phyloP scores from a whole-genome alignment of 768 basidiomycete genomes.

The Boletus insuetus region DNA sequence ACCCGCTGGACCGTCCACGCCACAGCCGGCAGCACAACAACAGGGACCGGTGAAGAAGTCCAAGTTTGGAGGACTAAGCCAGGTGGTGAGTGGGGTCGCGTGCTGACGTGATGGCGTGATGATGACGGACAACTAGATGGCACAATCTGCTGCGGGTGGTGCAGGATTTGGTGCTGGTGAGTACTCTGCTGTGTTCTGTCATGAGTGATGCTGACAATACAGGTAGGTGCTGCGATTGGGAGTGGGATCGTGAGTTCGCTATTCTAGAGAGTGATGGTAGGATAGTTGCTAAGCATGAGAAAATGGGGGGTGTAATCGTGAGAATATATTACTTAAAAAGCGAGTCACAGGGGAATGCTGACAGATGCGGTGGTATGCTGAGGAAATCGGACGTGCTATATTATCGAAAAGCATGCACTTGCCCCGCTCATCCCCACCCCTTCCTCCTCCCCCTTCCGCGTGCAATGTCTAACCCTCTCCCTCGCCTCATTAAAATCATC shows the following conservation, averaged over 20 bases:
- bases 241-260: constrained; percentile 46
- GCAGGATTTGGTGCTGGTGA: constrained; percentile 47
- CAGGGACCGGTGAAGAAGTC: constrained; percentile 33
- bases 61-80: constrained; percentile 40
- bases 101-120: background rate
- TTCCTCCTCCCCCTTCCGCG: background rate
- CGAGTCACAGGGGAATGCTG: constrained; percentile 27
- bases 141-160: constrained; percentile 37
- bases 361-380: constrained; percentile 29
- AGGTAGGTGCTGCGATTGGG: constrained; percentile 44
- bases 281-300: constrained; percentile 22
- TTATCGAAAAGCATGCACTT: constrained; percentile 26
- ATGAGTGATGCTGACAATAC: background rate
- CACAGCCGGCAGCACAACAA: constrained; percentile 35
- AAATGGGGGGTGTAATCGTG: constrained; percentile 14
- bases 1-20: constrained; percentile 26
- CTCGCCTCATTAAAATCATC: constrained; percentile 29
- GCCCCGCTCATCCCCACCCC: background rate
- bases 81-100: constrained; percentile 28
- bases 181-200: constrained; percentile 4
- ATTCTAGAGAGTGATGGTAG: constrained; percentile 33
- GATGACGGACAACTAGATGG: constrained; percentile 24
- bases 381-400: constrained; percentile 25
- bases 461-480: constrained; percentile 21
- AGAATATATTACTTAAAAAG: constrained; percentile 20